A percentile compares a stretch with the other conserved stretches of the same genome.
These are phyloP conservation scores for Cladosporium sp. DNA, from an alignment of 2,329 filamentous ascomycete genomes.

Conservation along the genomic window DNA sequence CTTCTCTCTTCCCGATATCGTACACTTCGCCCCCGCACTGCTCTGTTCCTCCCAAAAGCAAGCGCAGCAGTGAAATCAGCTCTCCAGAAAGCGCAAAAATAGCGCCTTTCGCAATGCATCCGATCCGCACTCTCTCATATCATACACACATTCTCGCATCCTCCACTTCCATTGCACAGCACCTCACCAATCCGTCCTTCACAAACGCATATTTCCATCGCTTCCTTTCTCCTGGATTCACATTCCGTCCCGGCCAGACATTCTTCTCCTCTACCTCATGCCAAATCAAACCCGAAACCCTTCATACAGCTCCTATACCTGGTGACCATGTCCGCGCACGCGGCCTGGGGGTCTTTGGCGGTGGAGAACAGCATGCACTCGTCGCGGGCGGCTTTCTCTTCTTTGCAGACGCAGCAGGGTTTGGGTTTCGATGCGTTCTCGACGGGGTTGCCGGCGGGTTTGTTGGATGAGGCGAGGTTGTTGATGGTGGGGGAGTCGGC, in stretches of 20 bases:
- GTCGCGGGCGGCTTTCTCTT: conserved; percentile 87
- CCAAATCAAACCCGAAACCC: conserved; percentile 77
- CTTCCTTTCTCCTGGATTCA: not conserved
- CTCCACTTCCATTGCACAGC: not conserved
- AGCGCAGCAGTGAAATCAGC: too few species aligned
- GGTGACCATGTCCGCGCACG: conserved; percentile 77
- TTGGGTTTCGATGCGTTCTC: conserved; percentile 36
- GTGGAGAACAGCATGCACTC: conserved; percentile 99
- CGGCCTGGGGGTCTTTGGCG: conserved; percentile 72
- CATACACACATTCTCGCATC: not conserved
- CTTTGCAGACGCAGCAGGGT: conserved; percentile 97
- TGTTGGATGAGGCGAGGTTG: conserved; percentile 45
- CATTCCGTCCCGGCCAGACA: not conserved
- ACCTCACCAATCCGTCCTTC: too few species aligned
- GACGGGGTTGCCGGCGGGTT: conserved; percentile 24
- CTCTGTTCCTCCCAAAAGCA: too few species aligned
- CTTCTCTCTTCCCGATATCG: not conserved
- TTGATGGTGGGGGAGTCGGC: conserved; percentile 21
- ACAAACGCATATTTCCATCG: not conserved
- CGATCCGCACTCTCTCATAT: not conserved
- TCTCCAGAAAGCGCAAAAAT: not conserved
- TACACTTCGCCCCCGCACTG: not conserved
- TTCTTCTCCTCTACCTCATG: conserved; percentile 10
- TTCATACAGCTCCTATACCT: conserved; percentile 91
- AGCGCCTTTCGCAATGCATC: not conserved